Conservation (phyloP, 352 stramenopile species). For the Phytopythium oedochilum region DNA sequence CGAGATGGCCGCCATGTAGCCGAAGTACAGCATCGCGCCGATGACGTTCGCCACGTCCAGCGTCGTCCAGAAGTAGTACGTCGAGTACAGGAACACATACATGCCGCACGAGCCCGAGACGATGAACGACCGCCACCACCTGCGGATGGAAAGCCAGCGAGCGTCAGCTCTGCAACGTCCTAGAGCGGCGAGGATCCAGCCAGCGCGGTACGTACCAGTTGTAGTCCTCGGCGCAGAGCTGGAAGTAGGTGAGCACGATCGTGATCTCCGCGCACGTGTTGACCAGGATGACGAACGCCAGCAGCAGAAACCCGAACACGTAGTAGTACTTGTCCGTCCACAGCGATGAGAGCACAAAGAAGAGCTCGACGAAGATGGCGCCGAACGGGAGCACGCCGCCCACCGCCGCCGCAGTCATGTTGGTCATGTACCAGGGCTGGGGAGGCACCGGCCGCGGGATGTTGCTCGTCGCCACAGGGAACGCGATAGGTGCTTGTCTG, state of each 20-base stretch:
- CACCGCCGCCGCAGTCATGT: slow-evolving; percentile 90
- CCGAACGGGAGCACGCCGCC: slow-evolving; percentile 98
- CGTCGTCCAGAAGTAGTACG: slow-evolving; percentile 97
- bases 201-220: slow-evolving; percentile 91
- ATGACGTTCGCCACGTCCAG: slow-evolving; percentile 94
- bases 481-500: slow-evolving; percentile 88
- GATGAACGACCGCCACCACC: slow-evolving; percentile 98
- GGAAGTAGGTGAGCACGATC: slow-evolving; percentile 99
- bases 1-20: slow-evolving; percentile 99
- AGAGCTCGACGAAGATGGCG: slow-evolving; percentile 99
- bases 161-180: neutral
- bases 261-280: slow-evolving; percentile 99
- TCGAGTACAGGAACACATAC: slow-evolving; percentile 99
- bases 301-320: slow-evolving; percentile 98
- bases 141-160: slow-evolving; percentile 9
- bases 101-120: slow-evolving; percentile 94
- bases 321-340: slow-evolving; percentile 99
- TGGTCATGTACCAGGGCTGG: slow-evolving; percentile 98
- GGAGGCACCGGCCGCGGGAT: slow-evolving; percentile 98
- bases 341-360: slow-evolving; percentile 98
- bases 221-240: slow-evolving; percentile 99
- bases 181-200: neutral
- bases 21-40: slow-evolving; percentile 94
- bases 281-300: slow-evolving; percentile 98
- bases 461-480: slow-evolving; percentile 96